Conservation (phyloP, 257 asterid species). For the Solanum corneliomulleri region DNA sequence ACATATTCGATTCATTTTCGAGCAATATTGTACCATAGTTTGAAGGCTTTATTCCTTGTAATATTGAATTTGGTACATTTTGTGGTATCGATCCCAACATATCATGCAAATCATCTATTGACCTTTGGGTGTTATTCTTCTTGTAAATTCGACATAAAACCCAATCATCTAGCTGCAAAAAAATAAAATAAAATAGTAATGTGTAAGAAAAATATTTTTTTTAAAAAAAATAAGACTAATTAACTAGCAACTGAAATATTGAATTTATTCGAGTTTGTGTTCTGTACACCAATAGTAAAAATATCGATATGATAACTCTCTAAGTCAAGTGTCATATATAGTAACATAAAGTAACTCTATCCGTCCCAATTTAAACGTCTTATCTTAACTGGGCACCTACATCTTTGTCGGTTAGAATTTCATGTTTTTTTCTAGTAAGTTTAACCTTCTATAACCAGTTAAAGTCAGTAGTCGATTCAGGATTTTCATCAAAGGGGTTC, state of each 20-base stretch:
- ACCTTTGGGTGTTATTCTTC: neutral
- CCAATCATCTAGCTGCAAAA: slow-evolving; percentile 1
- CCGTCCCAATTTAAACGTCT: neutral
- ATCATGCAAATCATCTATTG: neutral
- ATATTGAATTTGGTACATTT: neutral
- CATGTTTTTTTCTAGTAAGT: too few species aligned
- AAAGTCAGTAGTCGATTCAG: too few species aligned
- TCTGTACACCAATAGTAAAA: neutral
- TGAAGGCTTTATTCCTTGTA: neutral
- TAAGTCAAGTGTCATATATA: neutral
- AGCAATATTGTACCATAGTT: neutral
- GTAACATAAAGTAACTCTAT: neutral
- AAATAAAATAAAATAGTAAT: neutral
- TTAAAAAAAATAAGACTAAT: neutral
- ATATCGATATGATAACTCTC: neutral
- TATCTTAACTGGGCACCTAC: neutral
- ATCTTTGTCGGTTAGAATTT: too few species aligned
- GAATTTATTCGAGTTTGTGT: neutral
- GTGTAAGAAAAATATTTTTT: neutral
- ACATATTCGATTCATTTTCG: neutral
- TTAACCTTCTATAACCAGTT: neutral
- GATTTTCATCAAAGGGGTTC: too few species aligned
- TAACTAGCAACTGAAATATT: neutral
- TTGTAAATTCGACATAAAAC: slow-evolving; percentile 2
- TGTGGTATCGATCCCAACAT: neutral